Evolutionary conservation across 2,329 filamentous ascomycete species (phyloP).

Genomic region (Fusarium sp.): DNA sequence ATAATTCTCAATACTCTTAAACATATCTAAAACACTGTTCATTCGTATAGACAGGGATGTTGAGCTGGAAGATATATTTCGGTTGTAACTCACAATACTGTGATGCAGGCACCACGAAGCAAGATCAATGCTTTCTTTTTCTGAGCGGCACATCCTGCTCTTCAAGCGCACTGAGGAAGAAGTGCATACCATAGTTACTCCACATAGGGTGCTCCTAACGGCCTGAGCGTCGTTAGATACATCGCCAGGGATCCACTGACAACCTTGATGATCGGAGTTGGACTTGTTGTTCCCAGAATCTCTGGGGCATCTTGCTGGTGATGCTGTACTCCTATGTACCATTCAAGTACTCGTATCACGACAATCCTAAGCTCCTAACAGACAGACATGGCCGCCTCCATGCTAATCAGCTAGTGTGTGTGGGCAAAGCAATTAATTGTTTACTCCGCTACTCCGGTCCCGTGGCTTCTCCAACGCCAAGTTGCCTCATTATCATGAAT

Average conservation of each 20-base stretch:
- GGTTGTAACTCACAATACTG: background rate
- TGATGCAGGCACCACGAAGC: background rate
- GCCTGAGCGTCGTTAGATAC: constrained; percentile 36
- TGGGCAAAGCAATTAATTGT: too few relatives aligned
- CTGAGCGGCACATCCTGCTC: constrained; percentile 1
- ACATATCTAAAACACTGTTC: background rate
- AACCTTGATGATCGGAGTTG: constrained; percentile 41
- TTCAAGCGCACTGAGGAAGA: constrained; percentile 21
- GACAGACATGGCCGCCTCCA: background rate
- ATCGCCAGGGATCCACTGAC: constrained; percentile 29
- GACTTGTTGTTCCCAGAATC: constrained; percentile 6
- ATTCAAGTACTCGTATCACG: constrained; percentile 3
- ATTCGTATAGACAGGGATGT: background rate
- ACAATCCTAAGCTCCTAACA: background rate
- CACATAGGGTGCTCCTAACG: constrained; percentile 37
- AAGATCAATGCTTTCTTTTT: background rate
- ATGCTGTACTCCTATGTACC: constrained; percentile 1
- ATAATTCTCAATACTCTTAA: background rate
- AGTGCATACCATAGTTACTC: constrained; percentile 31
- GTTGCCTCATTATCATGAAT: background rate
- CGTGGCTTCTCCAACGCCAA: background rate
- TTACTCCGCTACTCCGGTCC: background rate
- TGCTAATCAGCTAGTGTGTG: background rate
- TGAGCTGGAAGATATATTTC: too few relatives aligned
- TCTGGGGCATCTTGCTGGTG: constrained; percentile 6